A percentile compares a stretch with the other conserved stretches of the same genome.
phyloP scores from a whole-genome alignment of 2,329 filamentous ascomycete genomes.

The Rhexocercosporidium sp. region DNA sequence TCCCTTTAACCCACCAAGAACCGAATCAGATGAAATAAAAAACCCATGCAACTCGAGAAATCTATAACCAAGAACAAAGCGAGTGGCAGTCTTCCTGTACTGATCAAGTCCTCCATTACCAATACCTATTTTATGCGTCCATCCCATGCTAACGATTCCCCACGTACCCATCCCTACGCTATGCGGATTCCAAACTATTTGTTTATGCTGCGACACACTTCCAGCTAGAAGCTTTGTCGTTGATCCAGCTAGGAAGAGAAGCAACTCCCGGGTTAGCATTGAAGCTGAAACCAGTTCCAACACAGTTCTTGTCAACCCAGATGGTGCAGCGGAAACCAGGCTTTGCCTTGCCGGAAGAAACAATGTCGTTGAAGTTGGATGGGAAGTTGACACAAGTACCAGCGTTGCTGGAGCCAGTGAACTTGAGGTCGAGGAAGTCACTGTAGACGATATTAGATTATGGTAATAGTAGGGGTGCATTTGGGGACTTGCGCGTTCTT shows the following conservation, averaged over 20 bases:
- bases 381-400: conserved; percentile 21
- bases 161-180: neutral
- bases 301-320: conserved; percentile 17
- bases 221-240: conserved; percentile 20
- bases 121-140: neutral
- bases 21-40: neutral
- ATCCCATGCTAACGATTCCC: neutral
- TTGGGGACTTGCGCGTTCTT: conserved; percentile 5
- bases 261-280: conserved; percentile 12
- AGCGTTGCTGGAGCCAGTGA: conserved; percentile 18
- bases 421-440: conserved; percentile 24
- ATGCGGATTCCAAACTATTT: neutral
- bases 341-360: conserved; percentile 24
- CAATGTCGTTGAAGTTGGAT: conserved; percentile 17
- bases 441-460: neutral
- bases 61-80: neutral
- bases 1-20: neutral
- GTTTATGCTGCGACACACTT: conserved; percentile 24
- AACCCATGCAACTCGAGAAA: neutral
- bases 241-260: conserved; percentile 20
- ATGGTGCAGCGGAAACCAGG: conserved; percentile 25
- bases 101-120: neutral
- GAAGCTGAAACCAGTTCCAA: conserved; percentile 25
- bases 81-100: conserved; percentile 7
- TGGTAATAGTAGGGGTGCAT: neutral